Evolutionary conservation across 352 stramenopile species (phyloP), one percentile per base, ranked within the genome.

Genomic region (Phytopythium chamaehyphon): DNA sequence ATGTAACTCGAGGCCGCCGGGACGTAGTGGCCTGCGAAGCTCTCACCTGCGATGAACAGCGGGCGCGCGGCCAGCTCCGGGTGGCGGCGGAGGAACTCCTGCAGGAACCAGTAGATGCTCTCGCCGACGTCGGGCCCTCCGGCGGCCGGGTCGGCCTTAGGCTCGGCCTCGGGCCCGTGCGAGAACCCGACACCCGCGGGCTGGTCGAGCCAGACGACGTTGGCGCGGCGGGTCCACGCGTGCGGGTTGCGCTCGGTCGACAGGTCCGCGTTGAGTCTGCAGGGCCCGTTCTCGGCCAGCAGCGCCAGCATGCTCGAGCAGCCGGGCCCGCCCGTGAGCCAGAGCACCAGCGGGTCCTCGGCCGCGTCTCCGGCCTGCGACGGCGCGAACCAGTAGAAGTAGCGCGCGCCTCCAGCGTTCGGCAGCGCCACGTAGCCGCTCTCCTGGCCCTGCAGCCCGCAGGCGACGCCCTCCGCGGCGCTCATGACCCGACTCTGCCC

Each of bases 121-220:
- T 83, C 74, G 8, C 60, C 71, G 15, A 88, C 71, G 37, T 81
- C 60, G n/a, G 62, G 46, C 42, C 87, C 76, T n/a, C 71, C 69
- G 1, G 52, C 57, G 42, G 81, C 77, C 15, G 68, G 73, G 51
- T 82, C 73, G 9, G 48, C 51, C 14, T 51, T 22, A 12, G 54
- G 45, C 8, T 82, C 73, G 9, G 48, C 51, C 14, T 51, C 24
- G 15, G 54, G 45, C 8, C 73, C 71, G 53, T 86, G 87, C 9
- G 76, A 89, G 42, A 83, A 92, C 16, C 82, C 82, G 12, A 86
- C 74, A 14, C 68, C 64, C 2, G 69, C 69, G 0, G 82, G 82
- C 57, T 88, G 76, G 48, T 92, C 82, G 24, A 92, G 58, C 63
- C 76, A 92, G 47, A 92, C 73, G 16, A 92, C 62, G 61, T 87